Evolutionary conservation across 768 basidiomycete genomes (phyloP), one percentile per base, ranked within the genome.

Genomic region (Xanthoconium stramineum): DNA sequence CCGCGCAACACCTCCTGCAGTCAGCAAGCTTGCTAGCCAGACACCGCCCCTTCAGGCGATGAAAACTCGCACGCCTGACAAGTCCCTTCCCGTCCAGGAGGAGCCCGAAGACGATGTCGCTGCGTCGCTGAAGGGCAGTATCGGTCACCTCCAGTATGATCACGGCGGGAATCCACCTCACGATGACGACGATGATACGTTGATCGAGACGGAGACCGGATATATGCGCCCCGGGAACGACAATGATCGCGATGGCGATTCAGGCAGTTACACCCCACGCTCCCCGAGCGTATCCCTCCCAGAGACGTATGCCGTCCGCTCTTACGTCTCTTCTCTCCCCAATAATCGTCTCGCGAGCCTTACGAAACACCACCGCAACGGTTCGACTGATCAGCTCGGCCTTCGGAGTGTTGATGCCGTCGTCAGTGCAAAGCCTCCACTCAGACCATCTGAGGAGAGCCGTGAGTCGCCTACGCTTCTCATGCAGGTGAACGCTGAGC

Each of bases 71-170:
- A 83, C 83, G 20, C 83, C 88, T 2, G 88, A 89, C 68, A 78
- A 86, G 35, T 88, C 88, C 15, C 76, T 91, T 28, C 88, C 88
- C 19, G 80, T 89, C 3, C 88, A 91, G 68, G 88, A 90, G 66
- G 88, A 89, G 58, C 78, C 79, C 30, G 87, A 89, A 62, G 88
- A 89, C 61, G 86, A 88, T 59, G 71, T 77, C 17, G 70, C 70
- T 4, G 38, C 63, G 35, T 61, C 71, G 13, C 55, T 61, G 37
- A 78, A 77, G 63, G 74, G 70, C 33, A 69, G 60, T 15, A 78
- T 82, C 28, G 78, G 73, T 17, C 71, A 73, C 55, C 54, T 65
- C 37, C 57, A 68, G 42, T 76, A 78, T 60, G 71, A 73, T 19
- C 71, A 69, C 17, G 67, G 64, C 36, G 63, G 48, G 38, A 76